Evolutionary conservation across 73 alveolate genomes (phyloP).

Genomic region (Paramecium tetraurelia): DNA sequence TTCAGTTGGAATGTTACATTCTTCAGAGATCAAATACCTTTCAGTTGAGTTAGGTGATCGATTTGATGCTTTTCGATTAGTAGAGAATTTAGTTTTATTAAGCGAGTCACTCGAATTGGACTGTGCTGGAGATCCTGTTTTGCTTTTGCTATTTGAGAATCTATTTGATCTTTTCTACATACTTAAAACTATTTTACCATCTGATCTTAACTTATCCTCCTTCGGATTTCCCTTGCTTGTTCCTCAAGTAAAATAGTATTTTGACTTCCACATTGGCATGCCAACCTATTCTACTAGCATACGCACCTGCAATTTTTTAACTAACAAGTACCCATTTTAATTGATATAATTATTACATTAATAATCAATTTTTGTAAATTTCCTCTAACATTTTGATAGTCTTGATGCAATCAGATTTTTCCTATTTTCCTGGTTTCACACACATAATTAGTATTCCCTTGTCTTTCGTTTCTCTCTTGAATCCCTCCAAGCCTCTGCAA

Average conservation of each 20-base stretch:
- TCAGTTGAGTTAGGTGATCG: conserved; percentile 11
- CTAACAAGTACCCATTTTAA: conserved; percentile 34
- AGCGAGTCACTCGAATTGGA: not conserved
- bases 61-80: conserved; percentile 1
- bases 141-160: not conserved
- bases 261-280: conserved; percentile 42
- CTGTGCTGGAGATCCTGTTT: not conserved
- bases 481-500: not conserved
- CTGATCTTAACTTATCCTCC: not conserved
- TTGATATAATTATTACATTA: not conserved
- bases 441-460: not conserved
- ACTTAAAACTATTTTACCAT: not conserved
- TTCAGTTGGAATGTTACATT: conserved; percentile 5
- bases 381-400: not conserved
- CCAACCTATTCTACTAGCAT: not conserved
- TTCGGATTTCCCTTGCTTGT: not conserved
- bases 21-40: conserved; percentile 21
- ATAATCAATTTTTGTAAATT: not conserved
- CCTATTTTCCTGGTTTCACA: not conserved
- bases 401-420: not conserved
- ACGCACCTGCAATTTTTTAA: conserved; percentile 31
- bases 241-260: not conserved
- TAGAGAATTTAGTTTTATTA: not conserved
- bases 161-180: conserved; percentile 28
- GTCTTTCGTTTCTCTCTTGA: not conserved